Base-by-base conservation (phyloP, 768 basidiomycete species). In the Amylocystis lapponica region DNA sequence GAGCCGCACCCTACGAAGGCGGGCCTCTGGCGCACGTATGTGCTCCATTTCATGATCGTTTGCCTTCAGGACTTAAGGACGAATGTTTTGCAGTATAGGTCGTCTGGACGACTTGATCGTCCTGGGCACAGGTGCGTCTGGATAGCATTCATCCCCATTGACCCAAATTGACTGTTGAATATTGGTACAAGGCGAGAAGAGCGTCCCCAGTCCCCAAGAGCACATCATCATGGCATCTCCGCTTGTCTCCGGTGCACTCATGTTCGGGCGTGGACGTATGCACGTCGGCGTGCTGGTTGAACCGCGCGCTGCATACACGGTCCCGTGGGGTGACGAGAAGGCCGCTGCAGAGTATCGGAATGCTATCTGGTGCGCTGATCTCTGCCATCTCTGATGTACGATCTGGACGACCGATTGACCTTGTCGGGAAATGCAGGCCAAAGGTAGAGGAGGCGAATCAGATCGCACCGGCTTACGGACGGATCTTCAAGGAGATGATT, bases 81-180 rank as follows among this genome's bases (percentile, higher is more conserved):
- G n/a, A n/a, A n/a, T n/a, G 1, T 5, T 2, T 17, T 37, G 48
- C 53, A 48, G 60, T 23, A 45, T 48, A 40, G 70, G 68, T 8
- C 55, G 69, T n/a, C 46, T 46, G n/a, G 71, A 75, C 45, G 72
- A 75, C 38, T 69, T 70, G 43, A 69, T 74, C 43, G 62, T 70
- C 48, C 45, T 50, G 25, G 36, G 47, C 14, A 43, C 46, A 11
- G 49, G 47, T n/a, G n/a, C n/a, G n/a, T n/a, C n/a, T n/a, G n/a
- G n/a, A n/a, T n/a, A n/a, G n/a, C n/a, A n/a, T n/a, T n/a, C n/a
- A n/a, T n/a, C n/a, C n/a, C n/a, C n/a, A n/a, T n/a, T n/a, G n/a
- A n/a, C n/a, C n/a, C n/a, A n/a, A n/a, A n/a, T n/a, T n/a, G n/a
- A n/a, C n/a, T n/a, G n/a, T n/a, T n/a, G n/a, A n/a, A n/a, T n/a